phyloP scores from a whole-genome alignment of 2,329 filamentous ascomycete species.

The Coniochaeta sp. region DNA sequence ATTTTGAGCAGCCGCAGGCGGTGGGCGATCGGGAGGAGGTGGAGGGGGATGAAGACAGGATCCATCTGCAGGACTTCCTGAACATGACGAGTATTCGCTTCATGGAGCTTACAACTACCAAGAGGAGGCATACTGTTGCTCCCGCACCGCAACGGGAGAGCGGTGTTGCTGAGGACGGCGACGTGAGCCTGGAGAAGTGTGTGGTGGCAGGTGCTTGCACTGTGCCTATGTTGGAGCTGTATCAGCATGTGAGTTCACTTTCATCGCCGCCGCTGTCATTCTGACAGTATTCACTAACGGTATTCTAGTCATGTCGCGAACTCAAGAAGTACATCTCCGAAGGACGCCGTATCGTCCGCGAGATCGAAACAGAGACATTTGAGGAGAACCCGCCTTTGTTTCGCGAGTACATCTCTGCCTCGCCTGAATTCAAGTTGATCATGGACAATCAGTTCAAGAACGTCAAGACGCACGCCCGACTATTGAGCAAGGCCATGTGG shows the following conservation, averaged over 20 bases:
- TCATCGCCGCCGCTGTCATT: neutral
- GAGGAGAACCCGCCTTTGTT: slow-evolving; percentile 89
- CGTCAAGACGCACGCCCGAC: slow-evolving; percentile 83
- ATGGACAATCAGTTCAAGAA: slow-evolving; percentile 99
- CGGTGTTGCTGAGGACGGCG: slow-evolving; percentile 25
- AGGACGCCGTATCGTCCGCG: slow-evolving; percentile 79
- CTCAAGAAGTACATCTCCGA: slow-evolving; percentile 96
- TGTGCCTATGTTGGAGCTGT: slow-evolving; percentile 86
- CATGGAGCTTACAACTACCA: slow-evolving; percentile 97
- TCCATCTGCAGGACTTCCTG: slow-evolving; percentile 86
- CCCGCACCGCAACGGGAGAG: slow-evolving; percentile 40
- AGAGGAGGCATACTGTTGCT: slow-evolving; percentile 75
- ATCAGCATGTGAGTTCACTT: slow-evolving; percentile 63
- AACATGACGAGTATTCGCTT: slow-evolving; percentile 95
- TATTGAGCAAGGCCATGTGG: slow-evolving; percentile 94
- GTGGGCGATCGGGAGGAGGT: slow-evolving; percentile 33
- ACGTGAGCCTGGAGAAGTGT: slow-evolving; percentile 62
- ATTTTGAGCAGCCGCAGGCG: slow-evolving; percentile 33
- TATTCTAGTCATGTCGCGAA: slow-evolving; percentile 65
- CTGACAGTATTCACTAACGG: neutral
- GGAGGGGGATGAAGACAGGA: slow-evolving; percentile 51
- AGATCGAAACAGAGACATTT: slow-evolving; percentile 82
- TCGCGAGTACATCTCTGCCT: slow-evolving; percentile 80
- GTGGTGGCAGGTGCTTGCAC: slow-evolving; percentile 88
- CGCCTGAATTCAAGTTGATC: slow-evolving; percentile 71